These are phyloP conservation scores for Diaporthe aspalathi DNA, from an alignment of 2,329 filamentous ascomycete species.

Conservation along the genomic window DNA sequence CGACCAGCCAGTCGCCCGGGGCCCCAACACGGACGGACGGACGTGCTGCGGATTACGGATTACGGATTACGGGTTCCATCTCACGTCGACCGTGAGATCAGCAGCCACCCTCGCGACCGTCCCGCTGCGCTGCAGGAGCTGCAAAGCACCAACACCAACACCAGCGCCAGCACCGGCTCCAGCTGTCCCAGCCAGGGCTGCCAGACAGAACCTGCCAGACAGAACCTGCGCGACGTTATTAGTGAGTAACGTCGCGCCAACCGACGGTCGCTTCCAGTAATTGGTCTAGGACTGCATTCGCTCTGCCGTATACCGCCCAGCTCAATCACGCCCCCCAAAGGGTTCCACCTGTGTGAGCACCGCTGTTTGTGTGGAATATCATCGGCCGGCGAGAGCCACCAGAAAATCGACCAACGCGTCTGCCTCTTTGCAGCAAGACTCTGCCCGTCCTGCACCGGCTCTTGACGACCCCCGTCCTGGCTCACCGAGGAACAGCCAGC, in stretches of 20 bases:
- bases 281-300: slow-evolving; percentile 22
- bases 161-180: background rate
- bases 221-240: slow-evolving; percentile 21
- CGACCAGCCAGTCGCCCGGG: slow-evolving; percentile 7
- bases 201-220: slow-evolving; percentile 22
- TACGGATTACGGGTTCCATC: slow-evolving; percentile 25
- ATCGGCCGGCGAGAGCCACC: slow-evolving; percentile 23
- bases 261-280: slow-evolving; percentile 29
- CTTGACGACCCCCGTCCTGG: slow-evolving; percentile 13
- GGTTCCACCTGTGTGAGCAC: slow-evolving; percentile 15
- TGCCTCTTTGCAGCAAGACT: slow-evolving; percentile 17
- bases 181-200: slow-evolving; percentile 21
- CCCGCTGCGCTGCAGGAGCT: background rate
- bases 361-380: slow-evolving; percentile 33
- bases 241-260: slow-evolving; percentile 38
- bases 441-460: slow-evolving; percentile 21
- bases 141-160: too few species aligned
- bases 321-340: background rate
- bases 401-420: slow-evolving; percentile 28
- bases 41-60: background rate
- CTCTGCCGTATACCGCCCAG: slow-evolving; percentile 20
- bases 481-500: slow-evolving; percentile 16
- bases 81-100: slow-evolving; percentile 33
- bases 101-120: slow-evolving; percentile 29
- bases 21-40: slow-evolving; percentile 15